Conservation (phyloP, 2,329 filamentous ascomycete species). For the Ophiostoma sp. region DNA sequence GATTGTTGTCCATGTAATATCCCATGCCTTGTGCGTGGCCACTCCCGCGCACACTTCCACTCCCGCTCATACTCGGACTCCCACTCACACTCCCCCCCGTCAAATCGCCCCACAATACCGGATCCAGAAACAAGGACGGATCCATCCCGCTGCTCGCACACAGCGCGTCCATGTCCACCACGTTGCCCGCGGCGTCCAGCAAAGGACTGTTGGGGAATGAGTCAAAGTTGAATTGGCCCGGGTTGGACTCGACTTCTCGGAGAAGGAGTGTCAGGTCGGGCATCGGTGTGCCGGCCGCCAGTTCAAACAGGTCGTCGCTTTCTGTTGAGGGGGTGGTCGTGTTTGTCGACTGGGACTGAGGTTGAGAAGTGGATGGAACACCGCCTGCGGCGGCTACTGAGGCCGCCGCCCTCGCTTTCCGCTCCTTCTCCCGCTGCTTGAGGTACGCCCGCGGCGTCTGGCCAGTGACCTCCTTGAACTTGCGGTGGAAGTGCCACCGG, state of each 20-base stretch:
- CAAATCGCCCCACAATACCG: slow-evolving; percentile 6
- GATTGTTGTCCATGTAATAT: not conserved
- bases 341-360: not conserved
- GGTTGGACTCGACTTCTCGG: not conserved
- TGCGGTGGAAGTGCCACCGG: slow-evolving; percentile 59
- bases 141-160: slow-evolving; percentile 6
- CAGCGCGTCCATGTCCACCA: slow-evolving; percentile 1
- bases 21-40: not conserved
- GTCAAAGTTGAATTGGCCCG: not conserved
- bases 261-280: not conserved
- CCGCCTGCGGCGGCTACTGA: not conserved
- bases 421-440: slow-evolving; percentile 9
- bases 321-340: not conserved
- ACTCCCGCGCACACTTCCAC: not conserved
- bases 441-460: slow-evolving; percentile 46
- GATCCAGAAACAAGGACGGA: not conserved
- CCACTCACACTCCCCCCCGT: not conserved
- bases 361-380: not conserved
- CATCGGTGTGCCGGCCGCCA: not conserved
- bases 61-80: not conserved
- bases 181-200: not conserved
- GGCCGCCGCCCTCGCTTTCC: not conserved
- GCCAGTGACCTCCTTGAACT: slow-evolving; percentile 58
- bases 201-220: not conserved
- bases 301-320: slow-evolving; percentile 2